Evolutionary conservation across 306 rosid species (phyloP), one percentile per base, ranked within the genome.

Genomic region (Rosa lucieae): DNA sequence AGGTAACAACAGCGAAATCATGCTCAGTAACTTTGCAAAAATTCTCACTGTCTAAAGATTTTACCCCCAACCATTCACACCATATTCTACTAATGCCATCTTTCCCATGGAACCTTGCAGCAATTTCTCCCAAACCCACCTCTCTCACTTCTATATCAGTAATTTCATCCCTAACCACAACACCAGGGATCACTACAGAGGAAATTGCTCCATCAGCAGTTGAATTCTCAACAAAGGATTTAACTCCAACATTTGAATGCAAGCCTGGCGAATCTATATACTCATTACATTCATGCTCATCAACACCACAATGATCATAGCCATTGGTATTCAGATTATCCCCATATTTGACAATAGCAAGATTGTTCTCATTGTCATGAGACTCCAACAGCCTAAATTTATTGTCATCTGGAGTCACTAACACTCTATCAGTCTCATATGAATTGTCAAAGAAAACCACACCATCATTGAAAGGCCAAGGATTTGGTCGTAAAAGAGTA

Each of bases 391-490:
- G 74, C 84, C 87, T 82, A 71, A 15, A 79, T 32, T 40, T 85
- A 43, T 78, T 78, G 71, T 63, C 78, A 72, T 82, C 82, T 62
- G 72, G 20, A 74, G 58, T 73, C 74, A 68, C 86, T 32, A 35
- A 26, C 68, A 80, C 88, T 40, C 83, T 72, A 59, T 82, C 86
- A 67, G 70, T 67, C 72, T 87, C 89, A 63, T 73, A 52, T 21
- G 88, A 72, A 76, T 87, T 86, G 51, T 86, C 81, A 71, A 94
- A 94, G 91, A 94, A 94, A 73, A 87, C 87, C 74, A 94, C 80
- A 18, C 99, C 99, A 65, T 94, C 97, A 69, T 84, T 88, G 63
- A 94, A 94, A 67, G 97, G 99, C 99, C 97, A 94, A 0, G 99
- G 97, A 35, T 92, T 94, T 15, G 90, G 92, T 67, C 88, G 82